Evolutionary conservation across 2,329 filamentous ascomycete genomes (phyloP), one percentile per base, ranked within the genome.

Genomic region (Aspergillus novoparasiticus): DNA sequence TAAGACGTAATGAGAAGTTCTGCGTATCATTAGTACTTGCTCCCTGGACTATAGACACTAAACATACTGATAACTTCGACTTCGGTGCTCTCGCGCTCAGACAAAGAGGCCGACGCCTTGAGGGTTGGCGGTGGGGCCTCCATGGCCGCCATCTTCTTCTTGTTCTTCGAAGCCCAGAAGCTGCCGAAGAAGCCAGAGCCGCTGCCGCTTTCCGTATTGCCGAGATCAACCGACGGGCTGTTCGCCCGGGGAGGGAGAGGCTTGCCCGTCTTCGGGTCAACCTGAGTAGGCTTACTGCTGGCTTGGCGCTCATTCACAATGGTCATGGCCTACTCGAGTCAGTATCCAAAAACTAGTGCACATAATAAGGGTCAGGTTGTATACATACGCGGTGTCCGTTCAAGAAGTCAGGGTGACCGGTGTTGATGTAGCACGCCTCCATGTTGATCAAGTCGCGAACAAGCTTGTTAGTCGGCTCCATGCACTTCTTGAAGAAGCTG

Each of bases 71-170:
- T 99, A 66, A 99, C 94, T 81, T 99, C 95, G 54, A 99, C 95
- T 79, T 99, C 95, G 68, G 97, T 92, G 64, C 89, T 90, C 79
- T 99, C 95, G 65, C 95, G 93, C 81, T 99, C 95, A 6, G 92
- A 96, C 45, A 99, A 84, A 30, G 90, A 96, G 48, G 95, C 94
- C 3, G 93, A 96, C 39, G 95, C 95, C 84, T 97, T 99, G 62
- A 99, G 87, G 48, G 89, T 94, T 34, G 95, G 88, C 66, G 95
- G 95, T 45, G 95, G 95, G 16, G 95, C 85, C 78, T 99, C 95
- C 95, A 99, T 99, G 55, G 94, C 94, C n/a, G 95, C 95, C 82
- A 96, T 96, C 89, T 97, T 98, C 90, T 99, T 99, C 89, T 98
- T 99, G 84, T 98, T 99, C 87, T 98, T 99, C 75, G 92, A 94